Evolutionary conservation across 257 asterid species (phyloP).

Genomic region (Solanum pennellii): DNA sequence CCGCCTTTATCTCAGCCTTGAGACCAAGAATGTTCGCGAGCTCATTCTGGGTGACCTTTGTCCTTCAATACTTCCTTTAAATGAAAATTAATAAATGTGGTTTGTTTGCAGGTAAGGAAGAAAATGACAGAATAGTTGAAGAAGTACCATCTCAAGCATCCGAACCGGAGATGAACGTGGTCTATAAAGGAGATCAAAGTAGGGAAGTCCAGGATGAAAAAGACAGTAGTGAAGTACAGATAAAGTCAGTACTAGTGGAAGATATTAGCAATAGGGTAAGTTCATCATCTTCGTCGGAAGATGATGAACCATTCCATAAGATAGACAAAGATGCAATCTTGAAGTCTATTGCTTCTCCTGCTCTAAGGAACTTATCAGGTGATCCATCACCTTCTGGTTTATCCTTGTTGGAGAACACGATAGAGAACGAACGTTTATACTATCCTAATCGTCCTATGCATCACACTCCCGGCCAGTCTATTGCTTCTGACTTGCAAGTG

Average conservation of each 20-base stretch:
- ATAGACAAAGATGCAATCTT: conserved; percentile 64
- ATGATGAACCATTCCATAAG: conserved; percentile 30
- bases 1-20: not conserved
- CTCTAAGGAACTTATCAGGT: conserved; percentile 20
- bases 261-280: conserved; percentile 6
- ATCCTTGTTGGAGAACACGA: conserved; percentile 15
- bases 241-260: conserved; percentile 12
- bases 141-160: conserved; percentile 17
- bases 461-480: conserved; percentile 47
- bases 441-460: conserved; percentile 11
- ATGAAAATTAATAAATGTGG: not conserved
- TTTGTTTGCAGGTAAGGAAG: conserved; percentile 21
- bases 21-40: not conserved
- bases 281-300: conserved; percentile 48
- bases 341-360: conserved; percentile 50
- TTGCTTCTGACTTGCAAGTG: conserved; percentile 87
- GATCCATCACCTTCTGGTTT: conserved; percentile 1
- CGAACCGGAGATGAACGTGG: conserved; percentile 11
- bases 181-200: conserved; percentile 16
- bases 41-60: not conserved
- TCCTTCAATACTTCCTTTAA: not conserved
- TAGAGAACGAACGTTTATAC: conserved; percentile 19
- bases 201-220: conserved; percentile 12
- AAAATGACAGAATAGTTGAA: conserved; percentile 15
- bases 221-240: conserved; percentile 4